These are phyloP conservation scores for Ophiostoma pallidulum DNA, from an alignment of 2,329 filamentous ascomycete genomes.

Conservation along the genomic window DNA sequence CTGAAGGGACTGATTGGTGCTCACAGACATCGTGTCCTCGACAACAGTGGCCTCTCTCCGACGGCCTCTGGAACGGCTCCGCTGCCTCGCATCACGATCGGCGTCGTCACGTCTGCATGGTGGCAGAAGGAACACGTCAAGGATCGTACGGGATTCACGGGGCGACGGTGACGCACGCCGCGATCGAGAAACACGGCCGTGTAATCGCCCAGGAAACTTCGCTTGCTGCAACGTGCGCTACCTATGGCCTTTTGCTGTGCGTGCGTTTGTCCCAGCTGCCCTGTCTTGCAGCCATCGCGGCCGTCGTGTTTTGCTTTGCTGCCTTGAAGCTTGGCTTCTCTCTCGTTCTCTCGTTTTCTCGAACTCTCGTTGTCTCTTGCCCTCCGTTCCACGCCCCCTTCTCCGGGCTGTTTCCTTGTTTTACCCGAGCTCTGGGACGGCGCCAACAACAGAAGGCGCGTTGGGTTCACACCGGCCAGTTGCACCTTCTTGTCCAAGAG, in stretches of 20 bases:
- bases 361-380: not conserved
- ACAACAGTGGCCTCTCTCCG: too few species aligned
- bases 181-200: slow-evolving; percentile 7
- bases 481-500: not conserved
- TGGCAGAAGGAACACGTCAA: not conserved
- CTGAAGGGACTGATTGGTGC: too few species aligned
- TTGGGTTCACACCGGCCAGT: not conserved
- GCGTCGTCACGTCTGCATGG: not conserved
- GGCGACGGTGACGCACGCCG: not conserved
- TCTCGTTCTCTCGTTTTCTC: not conserved
- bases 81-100: not conserved
- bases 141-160: slow-evolving; percentile 1
- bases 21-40: too few species aligned
- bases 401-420: not conserved
- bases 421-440: not conserved
- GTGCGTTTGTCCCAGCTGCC: not conserved
- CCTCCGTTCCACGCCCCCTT: not conserved
- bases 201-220: slow-evolving; percentile 1
- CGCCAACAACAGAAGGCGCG: not conserved
- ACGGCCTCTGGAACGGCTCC: too few species aligned
- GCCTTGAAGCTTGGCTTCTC: not conserved
- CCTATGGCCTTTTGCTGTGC: not conserved
- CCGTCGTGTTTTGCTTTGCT: not conserved
- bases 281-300: not conserved
- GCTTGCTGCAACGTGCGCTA: slow-evolving; percentile 10